A percentile compares a stretch with the other conserved stretches of the same genome.
phyloP scores from a whole-genome alignment of 441 rosid genomes.

The Melastoma candidum region DNA sequence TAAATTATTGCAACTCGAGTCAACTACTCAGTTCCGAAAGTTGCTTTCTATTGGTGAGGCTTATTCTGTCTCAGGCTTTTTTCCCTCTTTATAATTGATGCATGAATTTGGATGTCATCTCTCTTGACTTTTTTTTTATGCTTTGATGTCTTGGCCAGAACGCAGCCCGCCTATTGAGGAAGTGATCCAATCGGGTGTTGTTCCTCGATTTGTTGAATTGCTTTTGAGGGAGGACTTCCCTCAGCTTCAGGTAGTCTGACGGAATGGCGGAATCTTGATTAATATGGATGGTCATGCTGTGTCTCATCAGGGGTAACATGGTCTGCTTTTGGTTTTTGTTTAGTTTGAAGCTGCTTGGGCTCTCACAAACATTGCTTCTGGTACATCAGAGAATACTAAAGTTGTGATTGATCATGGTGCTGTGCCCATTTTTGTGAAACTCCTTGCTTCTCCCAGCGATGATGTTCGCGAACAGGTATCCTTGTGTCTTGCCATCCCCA shows the following conservation, averaged over 20 bases:
- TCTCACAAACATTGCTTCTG: slow-evolving; percentile 73
- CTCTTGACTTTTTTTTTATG: background rate
- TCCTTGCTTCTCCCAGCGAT: slow-evolving; percentile 75
- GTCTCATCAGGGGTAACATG: background rate
- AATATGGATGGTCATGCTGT: background rate
- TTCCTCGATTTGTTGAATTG: slow-evolving; percentile 83
- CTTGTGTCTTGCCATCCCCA: background rate
- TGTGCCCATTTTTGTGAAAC: slow-evolving; percentile 73
- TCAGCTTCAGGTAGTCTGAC: slow-evolving; percentile 58
- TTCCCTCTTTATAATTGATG: no score
- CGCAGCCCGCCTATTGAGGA: slow-evolving; percentile 84
- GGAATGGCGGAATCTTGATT: background rate
- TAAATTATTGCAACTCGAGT: slow-evolving; percentile 50
- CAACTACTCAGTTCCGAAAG: slow-evolving; percentile 73
- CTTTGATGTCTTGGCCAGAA: slow-evolving; percentile 26
- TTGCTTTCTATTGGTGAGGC: slow-evolving; percentile 63
- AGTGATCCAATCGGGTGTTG: slow-evolving; percentile 72
- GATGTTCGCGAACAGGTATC: slow-evolving; percentile 88
- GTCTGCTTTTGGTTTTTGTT: slow-evolving; percentile 2
- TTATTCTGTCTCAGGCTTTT: background rate
- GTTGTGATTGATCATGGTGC: slow-evolving; percentile 78
- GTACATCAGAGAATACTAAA: slow-evolving; percentile 76
- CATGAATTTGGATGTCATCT: no score
- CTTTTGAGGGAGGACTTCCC: slow-evolving; percentile 68
- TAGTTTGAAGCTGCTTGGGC: slow-evolving; percentile 93